Percentiles rank a stretch among this genome's conserved stretches.
Evolutionary conservation across 2,329 filamentous ascomycete genomes (phyloP).

Genomic region (Paracamarosporium sp.): DNA sequence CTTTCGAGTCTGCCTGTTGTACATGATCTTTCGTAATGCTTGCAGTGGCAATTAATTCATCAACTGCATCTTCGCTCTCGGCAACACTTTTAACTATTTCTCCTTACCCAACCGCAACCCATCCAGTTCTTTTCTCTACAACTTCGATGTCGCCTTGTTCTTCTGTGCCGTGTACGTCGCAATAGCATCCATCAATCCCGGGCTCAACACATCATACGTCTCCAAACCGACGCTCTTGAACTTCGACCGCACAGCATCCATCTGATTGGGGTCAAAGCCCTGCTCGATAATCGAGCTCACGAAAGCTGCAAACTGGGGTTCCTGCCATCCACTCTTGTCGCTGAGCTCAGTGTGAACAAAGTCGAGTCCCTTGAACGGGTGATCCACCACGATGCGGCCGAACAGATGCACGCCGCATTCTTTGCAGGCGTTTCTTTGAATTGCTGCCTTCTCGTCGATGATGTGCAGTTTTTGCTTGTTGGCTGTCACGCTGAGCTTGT

Average conservation of each 20-base stretch:
- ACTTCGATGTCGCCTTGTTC: conserved; percentile 38
- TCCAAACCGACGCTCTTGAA: conserved; percentile 64
- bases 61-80: not conserved
- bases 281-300: conserved; percentile 74
- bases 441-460: conserved; percentile 62
- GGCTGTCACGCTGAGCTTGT: conserved; percentile 63
- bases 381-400: conserved; percentile 69
- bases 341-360: conserved; percentile 72
- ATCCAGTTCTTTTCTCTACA: conserved; percentile 16
- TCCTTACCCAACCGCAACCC: too few species aligned
- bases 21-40: not conserved
- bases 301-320: conserved; percentile 73
- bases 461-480: conserved; percentile 65
- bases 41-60: not conserved
- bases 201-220: conserved; percentile 68
- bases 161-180: conserved; percentile 61
- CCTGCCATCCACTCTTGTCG: conserved; percentile 70
- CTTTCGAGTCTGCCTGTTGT: not conserved
- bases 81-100: not conserved
- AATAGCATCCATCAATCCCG: conserved; percentile 65
- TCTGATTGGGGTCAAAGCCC: conserved; percentile 63
- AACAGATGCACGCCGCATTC: conserved; percentile 65
- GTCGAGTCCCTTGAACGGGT: conserved; percentile 67
- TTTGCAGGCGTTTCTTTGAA: conserved; percentile 58
- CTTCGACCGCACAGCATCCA: conserved; percentile 61